These are phyloP conservation scores for Bimuria novae-zelandiae DNA, from an alignment of 2,329 filamentous ascomycete species.

Conservation along the genomic window DNA sequence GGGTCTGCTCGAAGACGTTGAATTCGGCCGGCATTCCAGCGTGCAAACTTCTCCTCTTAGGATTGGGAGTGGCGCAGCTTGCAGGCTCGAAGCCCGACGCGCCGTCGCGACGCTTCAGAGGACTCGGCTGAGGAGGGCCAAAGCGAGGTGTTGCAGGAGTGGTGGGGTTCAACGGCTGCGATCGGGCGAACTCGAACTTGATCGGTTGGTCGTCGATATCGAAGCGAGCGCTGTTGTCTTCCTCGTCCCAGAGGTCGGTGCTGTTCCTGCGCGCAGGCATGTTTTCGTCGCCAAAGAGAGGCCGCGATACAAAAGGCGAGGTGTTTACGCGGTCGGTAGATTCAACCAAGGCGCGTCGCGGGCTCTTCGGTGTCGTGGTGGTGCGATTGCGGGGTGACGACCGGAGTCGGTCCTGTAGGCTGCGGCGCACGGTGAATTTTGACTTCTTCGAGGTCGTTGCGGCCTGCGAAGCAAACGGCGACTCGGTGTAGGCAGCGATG, in stretches of 20 bases:
- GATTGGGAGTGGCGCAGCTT: conserved; percentile 80
- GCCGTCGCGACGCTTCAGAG: conserved; percentile 88
- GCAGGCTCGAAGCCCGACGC: conserved; percentile 84
- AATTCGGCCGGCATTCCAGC: conserved; percentile 69
- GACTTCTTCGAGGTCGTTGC: conserved; percentile 63
- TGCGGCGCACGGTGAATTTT: conserved; percentile 55
- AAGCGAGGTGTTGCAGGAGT: conserved; percentile 52
- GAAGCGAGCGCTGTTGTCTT: conserved; percentile 52
- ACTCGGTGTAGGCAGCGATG: conserved; percentile 59
- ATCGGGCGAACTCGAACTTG: conserved; percentile 52
- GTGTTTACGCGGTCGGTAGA: conserved; percentile 74
- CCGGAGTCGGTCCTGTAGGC: conserved; percentile 55
- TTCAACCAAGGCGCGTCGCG: conserved; percentile 74
- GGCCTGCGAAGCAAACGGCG: conserved; percentile 59
- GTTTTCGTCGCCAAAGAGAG: conserved; percentile 54
- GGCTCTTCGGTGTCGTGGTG: conserved; percentile 66
- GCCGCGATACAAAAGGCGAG: conserved; percentile 57
- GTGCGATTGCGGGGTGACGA: conserved; percentile 70
- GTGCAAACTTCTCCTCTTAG: conserved; percentile 88
- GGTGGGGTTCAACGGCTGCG: conserved; percentile 55
- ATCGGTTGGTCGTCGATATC: conserved; percentile 51
- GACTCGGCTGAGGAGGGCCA: conserved; percentile 70
- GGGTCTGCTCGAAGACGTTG: conserved; percentile 73
- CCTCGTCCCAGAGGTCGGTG: conserved; percentile 31
- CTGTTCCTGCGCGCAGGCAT: conserved; percentile 40